Evolutionary conservation across 305 asterid species (phyloP).

Genomic region (Fraxinus greggii): DNA sequence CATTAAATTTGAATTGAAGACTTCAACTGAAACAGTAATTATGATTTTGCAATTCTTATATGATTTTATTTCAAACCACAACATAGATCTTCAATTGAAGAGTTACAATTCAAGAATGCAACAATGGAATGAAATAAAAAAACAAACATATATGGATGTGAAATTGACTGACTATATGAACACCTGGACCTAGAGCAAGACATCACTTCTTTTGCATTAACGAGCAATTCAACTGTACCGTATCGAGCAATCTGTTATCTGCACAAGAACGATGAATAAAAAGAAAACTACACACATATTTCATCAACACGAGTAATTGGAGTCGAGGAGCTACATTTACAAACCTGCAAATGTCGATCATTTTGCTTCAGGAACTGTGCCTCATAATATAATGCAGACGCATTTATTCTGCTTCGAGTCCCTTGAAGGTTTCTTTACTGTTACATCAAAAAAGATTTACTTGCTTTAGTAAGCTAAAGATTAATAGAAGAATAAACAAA

Average conservation of each 20-base stretch:
- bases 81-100: neutral
- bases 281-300: neutral
- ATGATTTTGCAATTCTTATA: neutral
- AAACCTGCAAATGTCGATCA: slow-evolving; percentile 4
- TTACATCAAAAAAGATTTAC: neutral
- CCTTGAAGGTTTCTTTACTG: slow-evolving; percentile 28
- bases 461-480: neutral
- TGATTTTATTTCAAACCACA: neutral
- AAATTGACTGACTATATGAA: neutral
- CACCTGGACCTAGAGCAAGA: neutral
- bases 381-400: slow-evolving; percentile 14
- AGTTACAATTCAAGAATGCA: neutral
- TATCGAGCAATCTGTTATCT: neutral
- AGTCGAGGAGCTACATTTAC: neutral
- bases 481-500: neutral
- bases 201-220: neutral
- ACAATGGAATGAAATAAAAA: neutral
- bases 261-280: neutral
- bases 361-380: neutral
- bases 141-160: neutral
- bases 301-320: neutral
- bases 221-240: neutral
- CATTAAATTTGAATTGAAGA: neutral
- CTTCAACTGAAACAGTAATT: neutral
- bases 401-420: slow-evolving; percentile 9